Evolutionary conservation across 192 early-diverging fungal species (phyloP), one percentile per base, ranked within the genome.

Genomic region (Backusella psychrophila): DNA sequence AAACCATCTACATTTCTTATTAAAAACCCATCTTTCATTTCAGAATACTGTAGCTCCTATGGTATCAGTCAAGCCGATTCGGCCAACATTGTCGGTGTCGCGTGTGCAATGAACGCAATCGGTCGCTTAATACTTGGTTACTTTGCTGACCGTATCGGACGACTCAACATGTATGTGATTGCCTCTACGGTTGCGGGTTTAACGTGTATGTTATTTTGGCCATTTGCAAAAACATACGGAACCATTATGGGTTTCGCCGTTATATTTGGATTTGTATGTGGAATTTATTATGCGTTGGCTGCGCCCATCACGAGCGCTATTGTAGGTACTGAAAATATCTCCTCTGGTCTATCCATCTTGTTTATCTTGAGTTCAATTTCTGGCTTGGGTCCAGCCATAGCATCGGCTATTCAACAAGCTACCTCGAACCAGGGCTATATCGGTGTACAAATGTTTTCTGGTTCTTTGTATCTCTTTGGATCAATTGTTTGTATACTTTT

Each of bases 291-390:
- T 67, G 66, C 79, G 11, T 33, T 80, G 23, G 53, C 76, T 35
- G 73, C 77, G n/a, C 81, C 81, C 4, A 78, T 82, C 21, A 82
- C 77, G 6, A 75, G 56, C 14, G 31, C 39, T 31, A 72, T 80
- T 33, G 71, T 72, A 52, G 71, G 78, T 11, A 56, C 72, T 4
- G 78, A 80, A 36, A 75, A 66, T 3, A 63, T 73, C 21, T 63
- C 78, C 1, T 67, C 70, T 23, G 74, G 78, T 6, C 38, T 80
- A 5, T 71, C 78, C 3, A 72, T 80, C 6, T 34, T 80, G 9
- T 66, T 80, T 15, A 23, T 80, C 4, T 23, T 35, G 4, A 71
- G 69, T 66, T 42, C 59, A 4, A 29, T 75, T 12, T 39, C 69
- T 19, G 75, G 31, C 9, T 59, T 71, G 3, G 74, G 78, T 12